Base-by-base conservation (phyloP, 768 basidiomycete species). In the Dendrothele bispora region DNA sequence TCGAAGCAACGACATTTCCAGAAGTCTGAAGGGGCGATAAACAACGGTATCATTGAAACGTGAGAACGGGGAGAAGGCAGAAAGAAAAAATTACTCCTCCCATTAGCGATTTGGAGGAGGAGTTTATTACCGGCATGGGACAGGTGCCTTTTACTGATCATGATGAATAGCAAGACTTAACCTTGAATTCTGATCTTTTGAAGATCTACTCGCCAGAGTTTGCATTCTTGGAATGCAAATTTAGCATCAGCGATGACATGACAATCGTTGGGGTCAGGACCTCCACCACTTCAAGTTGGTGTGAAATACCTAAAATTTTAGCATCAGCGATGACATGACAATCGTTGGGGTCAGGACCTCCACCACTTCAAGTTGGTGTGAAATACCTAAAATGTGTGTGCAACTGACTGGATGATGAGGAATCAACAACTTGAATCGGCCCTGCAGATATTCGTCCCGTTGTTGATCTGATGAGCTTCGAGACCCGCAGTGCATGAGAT, bases 281-380 rank as follows among this genome's bases (percentile, higher is more conserved):
- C 65, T 51, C 61, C 62, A 24, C 60, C 58, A 4, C 56, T 34
- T 8, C 44, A 56, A 63, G 65, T 54, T n/a, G n/a, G n/a, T n/a
- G n/a, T n/a, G n/a, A n/a, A n/a, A n/a, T n/a, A n/a, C n/a, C n/a
- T n/a, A n/a, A n/a, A n/a, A n/a, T n/a, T n/a, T n/a, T 50, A 5
- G 64, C 64, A 43, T 64, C 62, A 7, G 61, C 58, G 48, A 68
- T 65, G 46, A 68, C 59, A 25, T 55, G 52, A 44, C 64, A 65
- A 35, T 68, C 66, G 43, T 60, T 50, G 20, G 60, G 60, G 53
- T 64, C 53, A 4, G 65, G 66, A 17, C 65, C 65, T 51, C 61
- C 62, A 24, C 60, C 58, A 4, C 56, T 34, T 8, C 44, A 56
- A 63, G 65, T 54, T n/a, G n/a, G n/a, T n/a, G n/a, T n/a, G n/a